Base-by-base conservation (phyloP, 768 basidiomycete genomes). In the Ramaria sp. region DNA sequence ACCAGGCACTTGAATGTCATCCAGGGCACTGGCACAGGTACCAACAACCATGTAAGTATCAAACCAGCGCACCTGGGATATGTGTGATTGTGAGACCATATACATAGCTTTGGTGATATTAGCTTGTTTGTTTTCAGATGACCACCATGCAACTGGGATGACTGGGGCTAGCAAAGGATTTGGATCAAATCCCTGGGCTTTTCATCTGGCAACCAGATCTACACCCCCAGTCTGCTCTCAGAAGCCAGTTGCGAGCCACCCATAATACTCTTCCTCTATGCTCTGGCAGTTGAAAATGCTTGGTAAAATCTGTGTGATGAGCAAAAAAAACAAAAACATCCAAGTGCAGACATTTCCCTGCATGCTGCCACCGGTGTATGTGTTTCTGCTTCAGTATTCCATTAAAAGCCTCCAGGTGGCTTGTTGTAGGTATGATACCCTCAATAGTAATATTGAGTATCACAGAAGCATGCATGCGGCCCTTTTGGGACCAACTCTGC, bases 391-490 rank as follows among this genome's bases (percentile, higher is more conserved):
- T 71, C 43, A 70, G 54, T 17, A 60, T 63, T 1, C 68, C 66
- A 49, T 73, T 72, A 58, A 69, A 70, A 0, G 66, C 67, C 59
- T 73, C 71, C 2, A 73, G 66, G 43, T 64, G 66, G 58, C 72
- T 73, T 17, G 64, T 72, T 1, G 71, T 73, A 6, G 65, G 65
- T 12, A 65, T 53, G 20, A 73, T 53, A 6, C 46, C 31, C 6
- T 59, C 46, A 6, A 69, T 22, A 2, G 66, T 59, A 9, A 66
- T 47, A 17, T 58, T 55, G 22, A 72, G 63, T 10, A 37, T 34
- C 20, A 43, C 7, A 6, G 70, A 62, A 1, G 69, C 70, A 49
- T 65, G 51, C n/a, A 59, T 38, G 48, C 9, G 63, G 55, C 70
- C 69, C 27, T 63, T 60, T 4, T 41, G 33, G 10, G 69, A 70